Base-by-base conservation (phyloP, 371 early-diverging fungal species). In the Mucor saturninus region DNA sequence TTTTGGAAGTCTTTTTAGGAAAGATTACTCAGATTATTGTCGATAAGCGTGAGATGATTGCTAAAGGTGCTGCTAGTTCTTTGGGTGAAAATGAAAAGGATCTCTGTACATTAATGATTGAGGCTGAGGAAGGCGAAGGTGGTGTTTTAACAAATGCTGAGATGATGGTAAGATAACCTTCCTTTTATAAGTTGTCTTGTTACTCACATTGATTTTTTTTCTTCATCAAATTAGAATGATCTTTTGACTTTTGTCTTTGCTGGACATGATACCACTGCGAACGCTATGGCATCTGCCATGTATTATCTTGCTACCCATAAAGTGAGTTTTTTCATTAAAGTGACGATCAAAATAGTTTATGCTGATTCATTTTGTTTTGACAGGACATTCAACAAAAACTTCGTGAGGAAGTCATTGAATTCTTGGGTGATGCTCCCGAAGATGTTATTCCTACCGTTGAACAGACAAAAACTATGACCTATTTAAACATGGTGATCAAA, bases 211-310 rank as follows among this genome's bases (percentile, higher is more conserved):
- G 75, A 26, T 28, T 54, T 11, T 65, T 65, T 26, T 61, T 65
- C n/a, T 39, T 63, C 83, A 13, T 85, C 85, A 9, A 21, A 21
- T 21, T 21, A 21, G 21, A 21, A 21, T 21, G 21, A 21, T 21
- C 21, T 21, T 21, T 21, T 21, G 21, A 21, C 21, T 21, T 21
- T 21, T 21, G 21, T 21, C 21, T 21, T 21, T 21, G 21, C 21
- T 21, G 85, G 87, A 11, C 84, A 86, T 48, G 87, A 86, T 11
- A 84, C 87, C 13, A 77, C 84, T 1, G 71, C 87, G 5, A 74
- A 71, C 43, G 68, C 80, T 5, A 53, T 87, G 57, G 62, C 75
- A 21, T 76, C 72, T 30, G 49, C 75, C 48, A 51, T 86, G 35
- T 78, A 77, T 48, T 67, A 70, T 48, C 62, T 86, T 52, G 83